Evolutionary conservation across 495 filamentous ascomycete genomes (phyloP), one percentile per base, ranked within the genome.

Genomic region (Cetradonia linearis): DNA sequence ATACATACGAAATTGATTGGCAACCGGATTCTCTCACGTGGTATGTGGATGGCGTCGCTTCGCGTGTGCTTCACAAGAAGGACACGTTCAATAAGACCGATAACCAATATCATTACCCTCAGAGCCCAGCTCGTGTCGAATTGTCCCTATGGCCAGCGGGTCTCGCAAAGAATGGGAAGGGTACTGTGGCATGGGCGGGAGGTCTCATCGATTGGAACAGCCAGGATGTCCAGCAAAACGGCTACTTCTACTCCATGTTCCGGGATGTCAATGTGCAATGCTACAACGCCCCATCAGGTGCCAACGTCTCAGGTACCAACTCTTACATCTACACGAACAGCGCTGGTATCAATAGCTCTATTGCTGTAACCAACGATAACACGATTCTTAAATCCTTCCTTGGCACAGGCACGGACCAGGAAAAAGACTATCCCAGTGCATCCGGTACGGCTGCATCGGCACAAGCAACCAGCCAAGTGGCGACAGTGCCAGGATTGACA

Each of bases 121-220:
- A 96, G 74, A 95, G 89, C 3, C 93, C 93, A 3, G 72, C 94
- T n/a, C 88, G 93, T 63, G 81, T 98, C 55, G 87, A 96, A 75
- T 77, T 98, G 63, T 97, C 94, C 14, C 82, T 97, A 69, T 98
- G 93, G 93, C 94, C 93, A 60, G 93, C 88, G 63, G 93, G 93
- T 66, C 78, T 85, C 50, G 71, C 83, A 25, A 79, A 81, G 71
- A 96, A 95, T 69, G 87, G 81, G 31, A 58, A 84, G 66, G 93
- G 94, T 62, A 97, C 93, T 18, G 82, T 96, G 63, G 80, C 82
- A 52, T 98, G 93, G 93, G 86, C 93, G 16, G 93, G 93, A 66
- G 93, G 93, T 62, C 72, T 78, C 59, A 89, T 98, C 63, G 79
- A 94, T 74, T 98, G 93, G 93, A 80, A 88, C 69, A 81, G 78